Evolutionary conservation across 129 eudicot genomes (phyloP).

Genomic region (Tanacetum coccineum): DNA sequence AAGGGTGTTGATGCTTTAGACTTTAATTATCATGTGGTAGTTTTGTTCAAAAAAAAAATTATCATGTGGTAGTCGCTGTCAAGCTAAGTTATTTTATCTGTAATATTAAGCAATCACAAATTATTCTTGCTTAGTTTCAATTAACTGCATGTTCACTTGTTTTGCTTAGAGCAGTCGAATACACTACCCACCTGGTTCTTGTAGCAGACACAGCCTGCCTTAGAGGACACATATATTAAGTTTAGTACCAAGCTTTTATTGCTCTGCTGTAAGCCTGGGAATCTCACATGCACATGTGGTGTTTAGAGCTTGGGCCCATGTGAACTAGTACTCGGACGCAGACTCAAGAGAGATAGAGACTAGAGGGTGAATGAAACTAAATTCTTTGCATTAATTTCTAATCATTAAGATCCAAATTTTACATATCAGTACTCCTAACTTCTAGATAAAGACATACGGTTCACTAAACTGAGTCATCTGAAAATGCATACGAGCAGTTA

Average conservation of each 20-base stretch:
- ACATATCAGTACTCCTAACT: neutral
- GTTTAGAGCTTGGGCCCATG: constrained; percentile 40
- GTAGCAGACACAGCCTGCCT: neutral
- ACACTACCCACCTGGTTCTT: constrained; percentile 3
- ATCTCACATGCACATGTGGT: constrained; percentile 55
- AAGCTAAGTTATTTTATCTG: neutral
- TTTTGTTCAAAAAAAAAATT: no score
- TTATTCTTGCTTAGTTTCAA: neutral
- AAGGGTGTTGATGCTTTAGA: neutral
- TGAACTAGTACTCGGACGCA: constrained; percentile 25
- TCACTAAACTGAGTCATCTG: constrained; percentile 62
- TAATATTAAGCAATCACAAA: constrained; percentile 2
- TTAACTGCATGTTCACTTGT: constrained; percentile 4
- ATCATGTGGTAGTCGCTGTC: neutral
- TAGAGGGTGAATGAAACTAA: constrained; percentile 8
- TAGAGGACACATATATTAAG: constrained; percentile 7
- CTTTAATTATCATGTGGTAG: neutral
- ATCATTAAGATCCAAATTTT: constrained; percentile 33
- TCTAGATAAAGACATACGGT: constrained; percentile 16
- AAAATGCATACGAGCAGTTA: constrained; percentile 79
- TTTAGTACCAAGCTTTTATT: constrained; percentile 15
- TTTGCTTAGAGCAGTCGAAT: constrained; percentile 12
- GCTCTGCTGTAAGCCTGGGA: constrained; percentile 34
- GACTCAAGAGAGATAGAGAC: constrained; percentile 18
- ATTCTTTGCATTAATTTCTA: constrained; percentile 35